Base-by-base conservation (phyloP, 106 monocot species). In the Iris macrosiphon region DNA sequence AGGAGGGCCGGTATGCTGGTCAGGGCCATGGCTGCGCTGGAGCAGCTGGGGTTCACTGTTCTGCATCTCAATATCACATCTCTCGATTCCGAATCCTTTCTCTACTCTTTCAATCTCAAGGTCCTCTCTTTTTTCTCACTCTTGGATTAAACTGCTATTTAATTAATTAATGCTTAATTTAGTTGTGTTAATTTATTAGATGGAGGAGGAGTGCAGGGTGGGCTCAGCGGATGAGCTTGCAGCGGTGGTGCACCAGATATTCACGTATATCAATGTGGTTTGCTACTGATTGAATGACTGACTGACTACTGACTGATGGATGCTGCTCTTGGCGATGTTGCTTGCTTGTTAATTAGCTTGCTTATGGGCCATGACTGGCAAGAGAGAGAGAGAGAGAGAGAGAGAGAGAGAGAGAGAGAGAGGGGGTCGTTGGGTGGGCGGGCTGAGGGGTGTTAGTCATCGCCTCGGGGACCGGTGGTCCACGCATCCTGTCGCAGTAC, bases 41-140 rank as follows among this genome's bases (percentile, higher is more conserved):
- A 98, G 60, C 83, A 87, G 27, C 74, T 90, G 49, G 56, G 67
- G 23, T 71, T 98, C 32, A 31, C 73, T 0, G 96, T 87, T 17
- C 52, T 83, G 29, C 96, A 98, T 45, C 80, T 98, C 63, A 83
- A 49, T 45, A 53, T 98, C 38, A 77, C 79, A 4, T 70, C 83
- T 1, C 48, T 90, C 13, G 76, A 80, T 17, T 40, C 55, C 27
- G 47, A 52, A 41, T 74, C 69, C 50, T 50, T 91, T 19, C 57
- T 98, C 46, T 83, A 86, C 77, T 98, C 76, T 12, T 55, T 98
- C 61, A 98, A 83, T 57, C 77, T 98, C 37, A 98, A 87, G 83
- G 96, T 96, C 39, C 19, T 4, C 8, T 25, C 15, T 23, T n/a
- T 29, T 27, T 40, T 28, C 1, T 47, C 31, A 31, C 32, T 11